Conservation (phyloP, 768 basidiomycete species). For the Jaapia argillacea region DNA sequence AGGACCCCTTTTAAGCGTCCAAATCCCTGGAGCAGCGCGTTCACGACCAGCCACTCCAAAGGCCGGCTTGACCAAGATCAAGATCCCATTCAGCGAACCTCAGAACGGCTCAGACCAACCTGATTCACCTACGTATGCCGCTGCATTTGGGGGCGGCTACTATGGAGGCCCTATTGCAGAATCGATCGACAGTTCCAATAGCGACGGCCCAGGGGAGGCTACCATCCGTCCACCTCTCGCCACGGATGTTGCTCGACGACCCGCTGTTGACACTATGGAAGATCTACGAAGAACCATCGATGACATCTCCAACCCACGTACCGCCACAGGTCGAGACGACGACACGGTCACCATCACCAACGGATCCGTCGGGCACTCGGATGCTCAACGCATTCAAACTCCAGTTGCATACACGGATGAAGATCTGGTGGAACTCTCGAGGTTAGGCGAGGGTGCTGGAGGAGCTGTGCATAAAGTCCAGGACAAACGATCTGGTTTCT, state of each 20-base stretch:
- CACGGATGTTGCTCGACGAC: constrained; percentile 7
- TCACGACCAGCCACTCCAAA: constrained; percentile 1
- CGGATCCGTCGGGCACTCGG: constrained; percentile 1
- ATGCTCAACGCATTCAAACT: constrained; percentile 11
- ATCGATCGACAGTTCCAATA: constrained; percentile 4
- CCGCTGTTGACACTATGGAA: constrained; percentile 10
- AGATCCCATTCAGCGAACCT: not conserved
- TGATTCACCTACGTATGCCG: constrained; percentile 5
- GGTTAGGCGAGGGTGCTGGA: constrained; percentile 91
- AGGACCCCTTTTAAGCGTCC: constrained; percentile 15
- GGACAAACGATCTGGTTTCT: constrained; percentile 66
- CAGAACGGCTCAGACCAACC: not conserved
- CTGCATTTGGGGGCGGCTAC: constrained; percentile 13
- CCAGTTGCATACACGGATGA: constrained; percentile 38
- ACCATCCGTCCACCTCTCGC: constrained; percentile 36
- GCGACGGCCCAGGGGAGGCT: constrained; percentile 26
- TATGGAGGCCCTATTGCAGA: constrained; percentile 17
- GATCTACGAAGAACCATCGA: constrained; percentile 13
- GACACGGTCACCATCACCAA: not conserved
- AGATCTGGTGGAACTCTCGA: constrained; percentile 61
- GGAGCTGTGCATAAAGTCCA: constrained; percentile 93
- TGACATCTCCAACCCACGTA: constrained; percentile 14
- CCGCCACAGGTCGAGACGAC: too few species aligned
- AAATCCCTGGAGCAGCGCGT: constrained; percentile 14
- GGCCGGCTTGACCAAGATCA: not conserved